Evolutionary conservation across 2,329 filamentous ascomycete genomes (phyloP).

Genomic region (Apiospora hydei): DNA sequence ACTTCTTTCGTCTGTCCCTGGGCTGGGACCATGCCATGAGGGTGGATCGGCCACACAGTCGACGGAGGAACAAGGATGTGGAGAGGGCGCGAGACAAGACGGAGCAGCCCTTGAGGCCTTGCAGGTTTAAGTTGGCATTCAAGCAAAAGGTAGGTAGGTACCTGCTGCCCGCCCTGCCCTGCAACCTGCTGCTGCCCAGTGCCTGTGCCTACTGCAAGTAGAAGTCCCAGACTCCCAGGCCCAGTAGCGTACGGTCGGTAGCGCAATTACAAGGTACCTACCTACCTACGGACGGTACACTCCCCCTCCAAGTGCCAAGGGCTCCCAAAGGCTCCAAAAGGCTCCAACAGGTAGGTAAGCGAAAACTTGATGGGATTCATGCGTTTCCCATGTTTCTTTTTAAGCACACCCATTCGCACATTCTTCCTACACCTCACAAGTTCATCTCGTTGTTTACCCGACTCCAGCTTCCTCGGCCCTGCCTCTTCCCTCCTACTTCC

Average conservation of each 20-base stretch:
- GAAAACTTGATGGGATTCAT: slow-evolving; percentile 32
- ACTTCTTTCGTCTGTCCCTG: not conserved
- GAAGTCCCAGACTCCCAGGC: too few species aligned
- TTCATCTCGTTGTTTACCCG: slow-evolving; percentile 19
- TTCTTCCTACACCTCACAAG: slow-evolving; percentile 10
- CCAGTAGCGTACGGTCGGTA: not conserved
- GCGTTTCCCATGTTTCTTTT: slow-evolving; percentile 30
- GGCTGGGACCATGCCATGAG: not conserved
- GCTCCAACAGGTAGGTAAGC: slow-evolving; percentile 26
- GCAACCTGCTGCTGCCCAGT: slow-evolving; percentile 3
- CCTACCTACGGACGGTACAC: not conserved
- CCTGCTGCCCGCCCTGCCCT: not conserved
- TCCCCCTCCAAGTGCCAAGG: too few species aligned
- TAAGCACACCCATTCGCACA: slow-evolving; percentile 23
- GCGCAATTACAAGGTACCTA: not conserved
- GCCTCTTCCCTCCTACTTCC: not conserved
- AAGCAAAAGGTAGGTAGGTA: not conserved
- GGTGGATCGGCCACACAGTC: not conserved
- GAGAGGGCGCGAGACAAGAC: slow-evolving; percentile 21
- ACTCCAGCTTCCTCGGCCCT: slow-evolving; percentile 1
- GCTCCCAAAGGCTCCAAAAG: not conserved
- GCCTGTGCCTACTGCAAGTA: not conserved
- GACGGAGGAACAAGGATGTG: slow-evolving; percentile 23
- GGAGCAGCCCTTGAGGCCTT: slow-evolving; percentile 2
- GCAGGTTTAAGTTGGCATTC: slow-evolving; percentile 4